These are phyloP conservation scores for Trichoderma endophyticum DNA, from an alignment of 2,329 filamentous ascomycete genomes.

Conservation along the genomic window DNA sequence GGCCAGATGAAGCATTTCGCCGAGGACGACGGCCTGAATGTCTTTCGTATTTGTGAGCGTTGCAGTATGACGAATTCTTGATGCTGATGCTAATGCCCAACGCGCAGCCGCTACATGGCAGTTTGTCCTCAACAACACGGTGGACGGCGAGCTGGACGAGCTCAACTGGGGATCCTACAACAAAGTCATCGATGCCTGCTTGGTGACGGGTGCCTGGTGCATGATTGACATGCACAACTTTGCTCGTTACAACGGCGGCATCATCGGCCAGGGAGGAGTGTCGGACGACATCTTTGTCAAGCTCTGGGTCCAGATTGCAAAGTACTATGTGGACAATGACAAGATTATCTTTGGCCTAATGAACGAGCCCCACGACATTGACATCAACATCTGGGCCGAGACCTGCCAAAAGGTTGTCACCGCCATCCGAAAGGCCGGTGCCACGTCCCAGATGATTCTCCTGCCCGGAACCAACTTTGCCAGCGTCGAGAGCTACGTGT, in stretches of 20 bases:
- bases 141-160: constrained; percentile 48
- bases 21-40: constrained; percentile 49
- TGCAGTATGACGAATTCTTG: background rate
- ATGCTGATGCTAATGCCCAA: background rate
- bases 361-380: constrained; percentile 65
- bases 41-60: constrained; percentile 49
- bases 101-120: constrained; percentile 50
- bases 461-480: constrained; percentile 60
- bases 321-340: constrained; percentile 53
- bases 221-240: constrained; percentile 60
- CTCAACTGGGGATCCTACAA: constrained; percentile 52
- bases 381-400: constrained; percentile 55
- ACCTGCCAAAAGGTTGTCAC: constrained; percentile 62
- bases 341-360: constrained; percentile 61
- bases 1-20: constrained; percentile 58
- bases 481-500: constrained; percentile 47
- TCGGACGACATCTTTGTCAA: constrained; percentile 55
- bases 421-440: constrained; percentile 63
- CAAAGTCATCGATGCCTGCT: constrained; percentile 53
- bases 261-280: constrained; percentile 65
- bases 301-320: constrained; percentile 58
- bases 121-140: constrained; percentile 51
- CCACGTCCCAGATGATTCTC: constrained; percentile 59
- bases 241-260: constrained; percentile 58
- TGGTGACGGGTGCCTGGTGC: constrained; percentile 55